Percentiles rank a stretch among this genome's conserved stretches.
Evolutionary conservation across 495 filamentous ascomycete species (phyloP).

Genomic region (Hamigera avellanea): DNA sequence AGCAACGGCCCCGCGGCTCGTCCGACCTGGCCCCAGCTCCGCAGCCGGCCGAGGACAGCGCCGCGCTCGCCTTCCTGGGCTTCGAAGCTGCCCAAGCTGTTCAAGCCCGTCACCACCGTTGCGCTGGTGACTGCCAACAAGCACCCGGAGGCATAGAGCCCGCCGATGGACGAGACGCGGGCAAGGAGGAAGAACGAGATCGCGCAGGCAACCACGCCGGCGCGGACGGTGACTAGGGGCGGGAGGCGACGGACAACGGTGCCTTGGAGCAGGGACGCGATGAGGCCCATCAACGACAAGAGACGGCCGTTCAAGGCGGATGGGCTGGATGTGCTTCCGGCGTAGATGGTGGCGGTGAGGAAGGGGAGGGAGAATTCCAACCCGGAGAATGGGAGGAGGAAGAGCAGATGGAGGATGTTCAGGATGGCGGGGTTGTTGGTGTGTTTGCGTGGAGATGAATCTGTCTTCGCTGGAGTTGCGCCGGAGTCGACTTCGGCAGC

Average conservation of each 20-base stretch:
- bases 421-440: constrained; percentile 79
- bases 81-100: constrained; percentile 83
- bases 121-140: constrained; percentile 80
- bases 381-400: constrained; percentile 93
- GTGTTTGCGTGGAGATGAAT: constrained; percentile 17
- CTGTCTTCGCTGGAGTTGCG: constrained; percentile 2
- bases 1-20: constrained; percentile 74
- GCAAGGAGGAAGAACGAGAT: constrained; percentile 71
- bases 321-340: constrained; percentile 33
- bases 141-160: constrained; percentile 70
- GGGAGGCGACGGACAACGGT: constrained; percentile 70
- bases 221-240: constrained; percentile 63
- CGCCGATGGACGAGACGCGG: constrained; percentile 47
- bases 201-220: constrained; percentile 67
- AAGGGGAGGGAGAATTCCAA: constrained; percentile 94
- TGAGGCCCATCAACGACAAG: constrained; percentile 81
- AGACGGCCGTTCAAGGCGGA: constrained; percentile 73
- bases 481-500: background rate
- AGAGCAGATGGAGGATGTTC: constrained; percentile 76
- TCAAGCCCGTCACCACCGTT: constrained; percentile 89
- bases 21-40: constrained; percentile 81
- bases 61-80: constrained; percentile 71
- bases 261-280: constrained; percentile 86
- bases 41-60: constrained; percentile 69
- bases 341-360: constrained; percentile 90